phyloP scores from a whole-genome alignment of 1,284 basidiomycete genomes.

The Ustilago xerochloae region DNA sequence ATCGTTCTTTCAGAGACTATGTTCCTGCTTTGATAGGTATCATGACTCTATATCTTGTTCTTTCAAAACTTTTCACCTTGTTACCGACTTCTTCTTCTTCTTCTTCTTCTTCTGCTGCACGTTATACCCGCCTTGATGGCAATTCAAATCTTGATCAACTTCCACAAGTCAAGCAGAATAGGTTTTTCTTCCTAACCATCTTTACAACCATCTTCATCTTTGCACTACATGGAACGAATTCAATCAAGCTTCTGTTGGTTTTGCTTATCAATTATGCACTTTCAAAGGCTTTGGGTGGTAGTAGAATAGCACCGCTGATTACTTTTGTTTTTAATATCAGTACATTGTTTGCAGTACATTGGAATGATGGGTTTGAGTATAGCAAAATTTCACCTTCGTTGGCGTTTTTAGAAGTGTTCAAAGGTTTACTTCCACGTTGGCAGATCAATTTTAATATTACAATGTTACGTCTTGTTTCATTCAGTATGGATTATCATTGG shows the following conservation, averaged over 20 bases:
- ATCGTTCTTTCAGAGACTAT: constrained; percentile 68
- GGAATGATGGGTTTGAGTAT: constrained; percentile 81
- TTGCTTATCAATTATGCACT: constrained; percentile 79
- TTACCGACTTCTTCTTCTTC: constrained; percentile 9
- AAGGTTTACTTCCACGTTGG: constrained; percentile 85
- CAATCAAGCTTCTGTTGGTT: constrained; percentile 81
- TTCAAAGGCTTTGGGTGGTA: constrained; percentile 57
- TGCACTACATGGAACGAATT: constrained; percentile 86
- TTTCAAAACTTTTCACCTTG: constrained; percentile 59
- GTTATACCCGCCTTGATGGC: constrained; percentile 18
- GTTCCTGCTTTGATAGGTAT: constrained; percentile 62
- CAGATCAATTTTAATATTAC: constrained; percentile 95
- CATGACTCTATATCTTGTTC: constrained; percentile 56
- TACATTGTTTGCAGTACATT: constrained; percentile 82
- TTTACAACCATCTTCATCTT: constrained; percentile 79
- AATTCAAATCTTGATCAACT: background rate
- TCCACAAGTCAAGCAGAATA: constrained; percentile 66
- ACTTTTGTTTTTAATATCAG: constrained; percentile 82
- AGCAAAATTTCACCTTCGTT: constrained; percentile 74
- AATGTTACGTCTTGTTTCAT: constrained; percentile 92
- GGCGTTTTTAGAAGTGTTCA: constrained; percentile 76
- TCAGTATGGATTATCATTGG: constrained; percentile 93
- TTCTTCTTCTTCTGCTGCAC: constrained; percentile 1
- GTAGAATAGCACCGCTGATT: constrained; percentile 70
- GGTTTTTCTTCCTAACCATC: constrained; percentile 71